Evolutionary conservation across 176 grass and related monocot genomes (phyloP), one percentile per base, ranked within the genome.

Genomic region (Neostapfia colusana): DNA sequence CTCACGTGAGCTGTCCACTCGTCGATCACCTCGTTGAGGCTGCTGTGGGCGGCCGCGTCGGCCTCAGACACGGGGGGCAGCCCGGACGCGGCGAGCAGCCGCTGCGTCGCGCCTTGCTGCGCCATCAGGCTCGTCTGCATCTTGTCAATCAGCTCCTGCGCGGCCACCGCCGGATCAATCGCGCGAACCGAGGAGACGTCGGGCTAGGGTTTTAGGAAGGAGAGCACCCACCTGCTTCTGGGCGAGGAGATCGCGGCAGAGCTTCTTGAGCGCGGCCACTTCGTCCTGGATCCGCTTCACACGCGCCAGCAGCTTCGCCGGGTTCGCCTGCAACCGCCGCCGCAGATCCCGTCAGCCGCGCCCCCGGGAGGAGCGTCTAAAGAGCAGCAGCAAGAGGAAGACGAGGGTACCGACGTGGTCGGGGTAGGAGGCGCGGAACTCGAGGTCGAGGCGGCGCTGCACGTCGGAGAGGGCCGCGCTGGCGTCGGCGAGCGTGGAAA

Each of bases 101-200:
- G 78, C 69, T 88, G 86, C 21, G 84, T 58, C 20, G 65, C 54
- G 64, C 61, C 39, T 38, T 77, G 90, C 79, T 91, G 94, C 63
- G 54, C 75, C 75, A 71, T 42, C 75, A 97, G 88, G 86, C 69
- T 89, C 66, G 76, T 63, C 75, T 75, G 84, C 67, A 92, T 83
- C 84, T 72, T 72, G 82, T 97, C 91, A 65, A 97, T 93, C 44
- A 97, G 62, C 73, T 93, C 78, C 93, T 97, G 77, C 20, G 23
- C 74, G 67, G 15, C 16, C 37, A 31, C 31, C 43, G 18, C 28
- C 43, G 34, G 55, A 12, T 78, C 38, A 82, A 6, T 35, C 36
- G 43, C 63, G 34, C 27, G 10, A 34, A 39, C 13, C 13, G 42
- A 21, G 35, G 16, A 48, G 59, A 15, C 24, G 27, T 7, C 27